phyloP scores from a whole-genome alignment of 1,284 basidiomycete genomes.

The Boletus sp. region DNA sequence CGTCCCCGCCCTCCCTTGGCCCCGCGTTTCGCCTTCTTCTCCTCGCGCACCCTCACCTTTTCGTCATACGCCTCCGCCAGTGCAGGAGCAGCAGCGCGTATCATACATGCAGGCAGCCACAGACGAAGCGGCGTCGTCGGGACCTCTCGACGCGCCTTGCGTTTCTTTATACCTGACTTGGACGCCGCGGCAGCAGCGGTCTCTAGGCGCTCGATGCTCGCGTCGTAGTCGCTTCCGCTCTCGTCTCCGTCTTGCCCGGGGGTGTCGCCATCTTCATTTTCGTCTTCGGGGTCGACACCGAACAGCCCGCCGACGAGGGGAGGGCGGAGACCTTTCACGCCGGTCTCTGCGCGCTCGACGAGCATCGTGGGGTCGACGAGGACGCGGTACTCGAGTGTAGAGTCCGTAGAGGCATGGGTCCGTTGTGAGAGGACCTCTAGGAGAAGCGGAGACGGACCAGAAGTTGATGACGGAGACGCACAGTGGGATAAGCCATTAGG shows the following conservation, averaged over 20 bases:
- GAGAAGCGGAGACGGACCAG: slow-evolving; percentile 33
- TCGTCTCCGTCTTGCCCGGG: slow-evolving; percentile 30
- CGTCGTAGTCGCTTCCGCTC: slow-evolving; percentile 40
- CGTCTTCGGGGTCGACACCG: slow-evolving; percentile 43
- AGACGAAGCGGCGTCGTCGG: slow-evolving; percentile 52
- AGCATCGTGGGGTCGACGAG: slow-evolving; percentile 64
- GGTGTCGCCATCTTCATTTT: slow-evolving; percentile 38
- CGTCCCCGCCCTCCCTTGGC: slow-evolving; percentile 12
- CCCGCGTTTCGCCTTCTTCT: slow-evolving; percentile 46
- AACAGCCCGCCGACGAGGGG: slow-evolving; percentile 44
- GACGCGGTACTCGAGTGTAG: slow-evolving; percentile 66
- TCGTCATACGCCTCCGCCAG: slow-evolving; percentile 61
- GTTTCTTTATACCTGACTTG: slow-evolving; percentile 38
- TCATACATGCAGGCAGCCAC: slow-evolving; percentile 76
- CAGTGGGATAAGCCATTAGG: slow-evolving; percentile 5
- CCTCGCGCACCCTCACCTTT: slow-evolving; percentile 43
- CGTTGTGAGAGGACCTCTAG: slow-evolving; percentile 45
- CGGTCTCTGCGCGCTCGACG: slow-evolving; percentile 58
- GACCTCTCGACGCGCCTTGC: slow-evolving; percentile 37
- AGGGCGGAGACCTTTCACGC: slow-evolving; percentile 57
- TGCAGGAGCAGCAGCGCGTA: slow-evolving; percentile 58
- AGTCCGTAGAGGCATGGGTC: slow-evolving; percentile 63
- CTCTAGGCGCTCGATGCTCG: slow-evolving; percentile 28
- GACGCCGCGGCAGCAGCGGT: slow-evolving; percentile 41
- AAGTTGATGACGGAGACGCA: not conserved